These are phyloP conservation scores for Malus sylvestris DNA, from an alignment of 306 rosid species.

Conservation along the genomic window DNA sequence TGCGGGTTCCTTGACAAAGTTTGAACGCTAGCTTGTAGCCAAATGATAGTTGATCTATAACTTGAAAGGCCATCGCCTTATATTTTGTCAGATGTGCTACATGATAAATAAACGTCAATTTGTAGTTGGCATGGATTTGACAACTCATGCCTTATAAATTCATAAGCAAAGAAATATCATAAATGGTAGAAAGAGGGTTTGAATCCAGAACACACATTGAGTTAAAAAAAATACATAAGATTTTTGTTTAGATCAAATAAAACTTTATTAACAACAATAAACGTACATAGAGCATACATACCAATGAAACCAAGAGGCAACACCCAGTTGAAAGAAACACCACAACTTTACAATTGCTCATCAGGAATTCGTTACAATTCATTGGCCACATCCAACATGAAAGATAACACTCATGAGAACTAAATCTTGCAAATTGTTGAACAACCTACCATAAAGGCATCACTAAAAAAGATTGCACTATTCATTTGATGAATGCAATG, in stretches of 20 bases:
- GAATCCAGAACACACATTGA: too few relatives aligned
- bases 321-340: background rate
- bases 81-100: background rate
- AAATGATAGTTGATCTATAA: background rate
- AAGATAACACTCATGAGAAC: background rate
- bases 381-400: background rate
- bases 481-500: background rate
- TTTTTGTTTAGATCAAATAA: background rate
- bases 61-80: background rate
- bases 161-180: background rate
- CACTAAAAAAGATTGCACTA: background rate
- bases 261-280: background rate
- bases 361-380: background rate
- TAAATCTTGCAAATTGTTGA: too few relatives aligned
- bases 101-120: background rate
- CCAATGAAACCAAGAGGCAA: background rate
- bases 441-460: background rate
- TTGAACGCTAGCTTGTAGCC: background rate
- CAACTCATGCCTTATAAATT: conserved; percentile 1
- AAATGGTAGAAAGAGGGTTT: background rate
- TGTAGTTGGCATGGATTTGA: conserved; percentile 10
- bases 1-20: conserved; percentile 1
- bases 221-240: background rate
- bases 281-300: too few relatives aligned
- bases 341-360: background rate